phyloP scores from a whole-genome alignment of 2,329 filamentous ascomycete species.

The Botrytis tulipae region DNA sequence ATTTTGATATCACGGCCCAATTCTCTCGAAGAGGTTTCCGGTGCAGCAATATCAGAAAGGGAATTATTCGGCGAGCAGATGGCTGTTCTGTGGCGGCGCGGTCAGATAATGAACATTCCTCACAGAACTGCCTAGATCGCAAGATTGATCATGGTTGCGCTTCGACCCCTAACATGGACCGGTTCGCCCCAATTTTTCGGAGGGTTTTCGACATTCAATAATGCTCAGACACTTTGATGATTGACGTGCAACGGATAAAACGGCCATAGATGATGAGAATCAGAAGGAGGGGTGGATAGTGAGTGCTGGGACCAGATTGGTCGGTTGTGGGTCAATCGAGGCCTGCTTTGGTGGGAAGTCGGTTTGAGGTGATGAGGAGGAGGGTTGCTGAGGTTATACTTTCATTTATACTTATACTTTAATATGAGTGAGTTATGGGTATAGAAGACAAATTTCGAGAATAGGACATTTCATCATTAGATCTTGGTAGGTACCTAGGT shows the following conservation, averaged over 20 bases:
- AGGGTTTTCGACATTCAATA: neutral
- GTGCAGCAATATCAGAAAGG: neutral
- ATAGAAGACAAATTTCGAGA: neutral
- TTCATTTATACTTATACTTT: neutral
- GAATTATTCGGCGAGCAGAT: neutral
- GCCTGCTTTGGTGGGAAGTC: neutral
- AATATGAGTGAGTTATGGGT: neutral
- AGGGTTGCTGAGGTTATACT: neutral
- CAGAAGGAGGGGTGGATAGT: neutral
- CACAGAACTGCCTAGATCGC: neutral
- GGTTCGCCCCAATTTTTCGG: neutral
- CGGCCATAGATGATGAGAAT: neutral
- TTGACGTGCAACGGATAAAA: neutral
- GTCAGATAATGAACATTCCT: neutral
- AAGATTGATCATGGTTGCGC: neutral
- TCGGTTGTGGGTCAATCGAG: neutral
- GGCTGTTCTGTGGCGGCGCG: neutral
- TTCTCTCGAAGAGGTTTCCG: neutral
- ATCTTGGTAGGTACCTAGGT: neutral
- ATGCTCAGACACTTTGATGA: neutral
- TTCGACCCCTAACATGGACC: neutral
- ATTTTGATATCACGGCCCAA: neutral
- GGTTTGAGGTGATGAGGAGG: neutral
- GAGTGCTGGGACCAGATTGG: neutral
- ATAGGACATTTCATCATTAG: neutral